phyloP scores from a whole-genome alignment of 495 filamentous ascomycete genomes.

The Oidiodendron maius region DNA sequence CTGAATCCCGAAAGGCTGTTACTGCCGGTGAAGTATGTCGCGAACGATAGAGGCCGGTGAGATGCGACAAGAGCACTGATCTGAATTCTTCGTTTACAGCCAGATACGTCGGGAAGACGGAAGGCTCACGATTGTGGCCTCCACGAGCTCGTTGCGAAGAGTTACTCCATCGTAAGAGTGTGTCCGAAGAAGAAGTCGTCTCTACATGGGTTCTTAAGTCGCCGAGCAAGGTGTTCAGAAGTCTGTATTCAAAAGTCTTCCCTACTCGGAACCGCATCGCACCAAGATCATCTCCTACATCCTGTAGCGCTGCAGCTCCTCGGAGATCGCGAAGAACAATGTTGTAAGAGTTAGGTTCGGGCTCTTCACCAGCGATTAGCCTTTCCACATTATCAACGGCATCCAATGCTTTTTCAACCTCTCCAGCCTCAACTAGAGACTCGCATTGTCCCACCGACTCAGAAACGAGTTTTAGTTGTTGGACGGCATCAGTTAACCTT shows the following conservation, averaged over 20 bases:
- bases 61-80: constrained; percentile 54
- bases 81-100: constrained; percentile 62
- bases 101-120: constrained; percentile 69
- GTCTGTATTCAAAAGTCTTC: constrained; percentile 75
- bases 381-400: constrained; percentile 70
- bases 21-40: constrained; percentile 74
- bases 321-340: constrained; percentile 61
- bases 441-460: constrained; percentile 73
- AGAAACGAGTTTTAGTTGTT: constrained; percentile 75
- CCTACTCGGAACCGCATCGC: constrained; percentile 75
- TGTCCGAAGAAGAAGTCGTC: constrained; percentile 62
- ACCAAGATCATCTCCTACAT: constrained; percentile 68
- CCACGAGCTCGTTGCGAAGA: constrained; percentile 51
- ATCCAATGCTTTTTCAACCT: constrained; percentile 72
- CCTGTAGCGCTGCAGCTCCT: constrained; percentile 71
- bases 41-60: constrained; percentile 74
- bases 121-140: constrained; percentile 56
- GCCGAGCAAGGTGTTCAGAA: constrained; percentile 68
- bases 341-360: constrained; percentile 21
- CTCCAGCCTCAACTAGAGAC: constrained; percentile 69
- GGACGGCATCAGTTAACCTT: constrained; percentile 73
- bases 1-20: constrained; percentile 78
- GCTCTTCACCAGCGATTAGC: constrained; percentile 64
- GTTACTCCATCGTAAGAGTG: constrained; percentile 68
- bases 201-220: constrained; percentile 83